phyloP scores from a whole-genome alignment of 225 moss, liverwort and hornwort species.

The Polytrichum commune region DNA sequence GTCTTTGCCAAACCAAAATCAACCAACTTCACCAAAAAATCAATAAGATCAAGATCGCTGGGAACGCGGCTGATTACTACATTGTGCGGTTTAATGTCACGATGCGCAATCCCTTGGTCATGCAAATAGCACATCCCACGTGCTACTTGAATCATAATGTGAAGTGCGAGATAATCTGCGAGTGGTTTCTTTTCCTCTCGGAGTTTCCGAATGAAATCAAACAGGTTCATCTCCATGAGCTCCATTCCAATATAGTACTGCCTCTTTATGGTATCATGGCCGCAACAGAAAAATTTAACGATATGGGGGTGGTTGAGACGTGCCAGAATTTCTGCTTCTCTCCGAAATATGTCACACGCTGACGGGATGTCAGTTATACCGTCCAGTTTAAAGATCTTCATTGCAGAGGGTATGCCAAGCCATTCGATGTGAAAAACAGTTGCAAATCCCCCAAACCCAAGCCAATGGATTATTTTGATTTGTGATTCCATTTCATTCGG shows the following conservation, averaged over 20 bases:
- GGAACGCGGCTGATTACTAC: neutral
- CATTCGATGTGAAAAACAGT: neutral
- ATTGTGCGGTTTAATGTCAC: neutral
- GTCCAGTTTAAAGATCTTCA: neutral
- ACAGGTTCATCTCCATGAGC: neutral
- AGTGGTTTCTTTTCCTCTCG: neutral
- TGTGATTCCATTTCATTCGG: neutral
- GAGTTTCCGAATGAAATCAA: neutral
- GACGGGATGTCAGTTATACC: neutral
- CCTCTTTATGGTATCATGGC: neutral
- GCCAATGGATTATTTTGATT: neutral
- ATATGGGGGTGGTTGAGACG: neutral
- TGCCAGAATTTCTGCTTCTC: neutral
- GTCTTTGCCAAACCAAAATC: neutral
- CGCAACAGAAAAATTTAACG: slow-evolving; percentile 1
- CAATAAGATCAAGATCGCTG: neutral
- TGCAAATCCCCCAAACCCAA: neutral
- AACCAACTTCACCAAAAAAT: neutral
- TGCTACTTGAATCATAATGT: neutral
- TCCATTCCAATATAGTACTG: slow-evolving; percentile 1
- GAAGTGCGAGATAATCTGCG: slow-evolving; percentile 7
- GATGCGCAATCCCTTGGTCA: neutral
- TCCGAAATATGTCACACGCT: neutral
- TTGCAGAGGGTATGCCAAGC: neutral
- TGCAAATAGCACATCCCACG: neutral